A percentile compares a stretch with the other conserved stretches of the same genome.
Evolutionary conservation across 2,329 filamentous ascomycete species (phyloP).

Genomic region (Chaetomiaceae sp.): DNA sequence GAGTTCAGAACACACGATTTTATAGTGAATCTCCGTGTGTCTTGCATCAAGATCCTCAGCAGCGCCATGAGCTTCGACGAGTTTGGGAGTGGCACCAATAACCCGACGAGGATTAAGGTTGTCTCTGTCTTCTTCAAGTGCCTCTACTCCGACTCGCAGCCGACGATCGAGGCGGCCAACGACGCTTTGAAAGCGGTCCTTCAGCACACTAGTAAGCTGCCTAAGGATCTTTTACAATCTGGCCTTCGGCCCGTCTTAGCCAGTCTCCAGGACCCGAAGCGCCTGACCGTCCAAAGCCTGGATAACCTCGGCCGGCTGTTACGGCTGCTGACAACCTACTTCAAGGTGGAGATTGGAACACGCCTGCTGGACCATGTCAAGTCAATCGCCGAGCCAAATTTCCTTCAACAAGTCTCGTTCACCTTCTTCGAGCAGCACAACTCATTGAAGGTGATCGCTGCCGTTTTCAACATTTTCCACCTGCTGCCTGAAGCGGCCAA

Average conservation of each 20-base stretch:
- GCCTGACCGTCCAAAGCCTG: conserved; percentile 79
- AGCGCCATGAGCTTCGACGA: conserved; percentile 92
- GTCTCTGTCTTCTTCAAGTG: conserved; percentile 98
- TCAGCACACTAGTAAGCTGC: conserved; percentile 80
- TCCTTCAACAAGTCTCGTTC: conserved; percentile 87
- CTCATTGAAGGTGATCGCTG: conserved; percentile 89
- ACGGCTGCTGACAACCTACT: conserved; percentile 92
- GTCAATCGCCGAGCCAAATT: conserved; percentile 72
- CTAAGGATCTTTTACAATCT: conserved; percentile 91
- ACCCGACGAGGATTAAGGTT: conserved; percentile 62
- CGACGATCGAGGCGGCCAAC: conserved; percentile 91
- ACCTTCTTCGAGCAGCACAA: conserved; percentile 88
- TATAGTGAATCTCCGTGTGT: conserved; percentile 85
- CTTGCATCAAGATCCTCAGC: conserved; percentile 87
- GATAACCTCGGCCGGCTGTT: conserved; percentile 86
- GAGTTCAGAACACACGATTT: conserved; percentile 95
- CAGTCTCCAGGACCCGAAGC: conserved; percentile 89
- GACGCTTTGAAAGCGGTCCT: conserved; percentile 83
- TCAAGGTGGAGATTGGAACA: conserved; percentile 96
- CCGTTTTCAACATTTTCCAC: conserved; percentile 95
- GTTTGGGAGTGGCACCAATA: conserved; percentile 70
- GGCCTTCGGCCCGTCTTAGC: conserved; percentile 92
- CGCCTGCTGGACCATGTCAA: conserved; percentile 92
- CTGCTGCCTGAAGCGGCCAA: conserved; percentile 86
- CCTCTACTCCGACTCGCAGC: conserved; percentile 84